phyloP scores from a whole-genome alignment of 2,329 filamentous ascomycete genomes.

The Hypoxylon sp. region DNA sequence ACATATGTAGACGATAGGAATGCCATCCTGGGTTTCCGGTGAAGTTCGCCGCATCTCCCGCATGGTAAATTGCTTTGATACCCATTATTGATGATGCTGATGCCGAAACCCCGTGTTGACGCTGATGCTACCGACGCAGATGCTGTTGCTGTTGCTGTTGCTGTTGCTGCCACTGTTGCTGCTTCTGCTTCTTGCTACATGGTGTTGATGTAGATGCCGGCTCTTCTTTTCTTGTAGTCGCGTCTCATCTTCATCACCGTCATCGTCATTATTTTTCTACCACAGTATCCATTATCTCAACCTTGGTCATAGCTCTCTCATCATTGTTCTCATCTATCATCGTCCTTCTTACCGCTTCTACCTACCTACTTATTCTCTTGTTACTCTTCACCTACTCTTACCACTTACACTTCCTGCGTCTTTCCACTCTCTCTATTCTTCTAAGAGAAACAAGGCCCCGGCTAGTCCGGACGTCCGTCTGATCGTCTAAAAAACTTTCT shows the following conservation, averaged over 20 bases:
- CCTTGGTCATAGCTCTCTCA: slow-evolving; percentile 7
- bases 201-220: slow-evolving; percentile 30
- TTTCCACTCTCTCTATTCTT: slow-evolving; percentile 19
- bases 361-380: slow-evolving; percentile 30
- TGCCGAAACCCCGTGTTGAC: slow-evolving; percentile 26
- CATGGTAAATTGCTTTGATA: slow-evolving; percentile 32
- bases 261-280: slow-evolving; percentile 6
- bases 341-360: slow-evolving; percentile 6
- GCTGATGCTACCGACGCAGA: slow-evolving; percentile 17
- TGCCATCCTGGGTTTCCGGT: slow-evolving; percentile 44
- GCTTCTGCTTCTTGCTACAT: slow-evolving; percentile 3
- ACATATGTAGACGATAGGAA: slow-evolving; percentile 44
- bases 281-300: slow-evolving; percentile 9
- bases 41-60: slow-evolving; percentile 44
- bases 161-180: not conserved
- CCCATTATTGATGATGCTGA: slow-evolving; percentile 19
- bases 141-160: slow-evolving; percentile 12
- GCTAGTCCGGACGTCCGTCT: slow-evolving; percentile 49
- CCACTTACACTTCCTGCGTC: slow-evolving; percentile 21
- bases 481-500: slow-evolving; percentile 34
- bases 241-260: slow-evolving; percentile 24
- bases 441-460: slow-evolving; percentile 30
- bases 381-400: slow-evolving; percentile 35
- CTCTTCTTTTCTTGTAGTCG: slow-evolving; percentile 23
- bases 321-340: slow-evolving; percentile 24